Percentiles rank a stretch among this genome's conserved stretches.
These are phyloP conservation scores for Oryza nivara DNA, from an alignment of 176 grass and related monocot species.

Conservation along the genomic window DNA sequence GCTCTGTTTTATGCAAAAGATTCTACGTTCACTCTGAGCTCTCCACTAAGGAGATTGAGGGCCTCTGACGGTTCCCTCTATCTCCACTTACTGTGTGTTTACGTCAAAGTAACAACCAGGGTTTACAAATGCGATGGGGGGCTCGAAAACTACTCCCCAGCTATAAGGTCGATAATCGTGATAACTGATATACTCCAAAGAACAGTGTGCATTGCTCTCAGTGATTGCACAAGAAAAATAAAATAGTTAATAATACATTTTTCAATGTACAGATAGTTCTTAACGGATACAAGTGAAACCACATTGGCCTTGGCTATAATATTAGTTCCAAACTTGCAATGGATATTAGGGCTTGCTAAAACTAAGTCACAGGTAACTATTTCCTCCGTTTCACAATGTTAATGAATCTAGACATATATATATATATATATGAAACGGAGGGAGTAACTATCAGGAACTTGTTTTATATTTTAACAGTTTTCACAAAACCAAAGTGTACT, in stretches of 20 bases:
- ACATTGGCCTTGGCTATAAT: background rate
- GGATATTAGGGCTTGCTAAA: background rate
- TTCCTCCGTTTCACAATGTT: too few relatives aligned
- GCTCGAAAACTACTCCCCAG: too few relatives aligned
- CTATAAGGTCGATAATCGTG: too few relatives aligned
- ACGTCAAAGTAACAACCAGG: background rate
- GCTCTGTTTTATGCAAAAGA: too few relatives aligned
- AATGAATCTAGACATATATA: too few relatives aligned
- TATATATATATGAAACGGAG: too few relatives aligned
- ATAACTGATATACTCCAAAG: conserved; percentile 1
- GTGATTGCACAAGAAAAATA: background rate
- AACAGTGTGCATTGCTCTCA: background rate
- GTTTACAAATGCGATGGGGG: too few relatives aligned
- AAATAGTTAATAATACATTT: conserved; percentile 1
- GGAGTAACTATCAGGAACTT: background rate
- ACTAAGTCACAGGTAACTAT: background rate
- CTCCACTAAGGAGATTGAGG: too few relatives aligned
- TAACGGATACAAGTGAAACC: background rate
- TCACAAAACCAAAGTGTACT: background rate
- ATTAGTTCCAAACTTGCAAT: conserved; percentile 14
- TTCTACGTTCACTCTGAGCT: too few relatives aligned
- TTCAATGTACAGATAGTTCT: background rate
- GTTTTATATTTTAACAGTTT: background rate
- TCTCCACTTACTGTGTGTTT: too few relatives aligned
- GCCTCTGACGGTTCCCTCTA: too few relatives aligned